Evolutionary conservation across 2,329 filamentous ascomycete species (phyloP), one percentile per base, ranked within the genome.

Genomic region (Sporothrix variecibatus): DNA sequence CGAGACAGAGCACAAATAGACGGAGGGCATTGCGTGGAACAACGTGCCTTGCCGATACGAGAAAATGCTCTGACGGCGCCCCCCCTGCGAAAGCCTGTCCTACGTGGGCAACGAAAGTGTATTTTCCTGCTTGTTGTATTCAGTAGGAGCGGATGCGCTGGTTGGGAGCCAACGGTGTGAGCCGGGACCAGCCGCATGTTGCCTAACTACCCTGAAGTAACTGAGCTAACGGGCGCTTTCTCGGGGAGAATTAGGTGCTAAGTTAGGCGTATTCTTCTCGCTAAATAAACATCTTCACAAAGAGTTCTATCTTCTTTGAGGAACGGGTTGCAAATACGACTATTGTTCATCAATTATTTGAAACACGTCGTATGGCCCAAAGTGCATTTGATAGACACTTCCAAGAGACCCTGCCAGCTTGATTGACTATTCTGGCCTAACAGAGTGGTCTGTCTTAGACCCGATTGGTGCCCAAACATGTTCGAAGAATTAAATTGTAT

Each of bases 181-280:
- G 70, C 23, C 70, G 70, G 70, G 70, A 64, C 17, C 70, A 72
- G 70, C 70, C 70, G 70, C 26, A 20, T 5, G 51, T 31, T 26
- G 69, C 69, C 53, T 62, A 28, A n/a, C 70, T 64, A 56, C 56
- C 69, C 56, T 71, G 51, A n/a, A 5, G 40, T 68, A 51, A 40
- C 17, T 56, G 23, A 56, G 26, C 20, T 38, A 53, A 38, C 51
- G 53, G 26, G 69, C 51, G 51, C 51, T 62, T 38, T 20, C 23
- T 60, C 38, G 53, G 38, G 12, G 15, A 53, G 65, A n/a, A n/a
- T 12, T 20, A 58, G 23, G 65, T 69, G 46, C 65, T 34, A 49
- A 51, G 0, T 1, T 12, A 31, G 26, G 28, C 31, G 28, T 17
- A 56, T 56, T 23, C 12, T 11, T 23, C n/a, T 23, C 23, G 26